Base-by-base conservation (phyloP, 495 filamentous ascomycete species). In the Daldinia caldariorum region DNA sequence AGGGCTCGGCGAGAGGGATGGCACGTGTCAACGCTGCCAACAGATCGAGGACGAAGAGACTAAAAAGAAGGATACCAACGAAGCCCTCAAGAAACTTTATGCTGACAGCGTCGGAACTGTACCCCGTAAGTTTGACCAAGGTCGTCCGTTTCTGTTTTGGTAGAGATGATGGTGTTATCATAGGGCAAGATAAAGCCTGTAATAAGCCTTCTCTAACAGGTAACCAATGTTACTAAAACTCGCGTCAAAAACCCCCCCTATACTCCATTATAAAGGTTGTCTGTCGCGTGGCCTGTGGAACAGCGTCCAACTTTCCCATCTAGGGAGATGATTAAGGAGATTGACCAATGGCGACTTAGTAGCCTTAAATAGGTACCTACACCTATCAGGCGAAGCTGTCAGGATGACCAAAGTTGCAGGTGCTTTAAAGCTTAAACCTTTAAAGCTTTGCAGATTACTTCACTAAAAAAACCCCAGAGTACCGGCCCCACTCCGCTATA, bases 41-140 rank as follows among this genome's bases (percentile, higher is more conserved):
- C 69, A 70, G 56, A 75, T 73, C 14, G 70, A 75, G 16, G 67
- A 72, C 4, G 75, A 77, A 32, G 66, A 75, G 41, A 22, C 31
- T 1, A 69, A 72, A 35, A 66, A 47, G 32, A 70, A 63, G 61
- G 61, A 70, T 5, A 54, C 2, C 18, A 50, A 55, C 22, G 66
- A 69, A 4, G 51, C 35, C 49, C 13, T 22, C 6, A 50, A 38
- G 56, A 53, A 35, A 26, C 54, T 49, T 1, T 58, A 45, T 37
- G 29, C 29, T 1, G 43, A 66, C 12, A 37, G 18, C 16, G 26
- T 32, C n/a, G 29, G 50, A 22, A 59, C 20, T 16, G 45, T 4
- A 16, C 49, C 50, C 39, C 49, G 69, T 72, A 60, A 63, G 69
- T 72, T 53, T 4, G 13, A 10, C 37, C 12, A 14, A 31, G 56